phyloP scores from a whole-genome alignment of 73 alveolate species.

The Stentor coeruleus region DNA sequence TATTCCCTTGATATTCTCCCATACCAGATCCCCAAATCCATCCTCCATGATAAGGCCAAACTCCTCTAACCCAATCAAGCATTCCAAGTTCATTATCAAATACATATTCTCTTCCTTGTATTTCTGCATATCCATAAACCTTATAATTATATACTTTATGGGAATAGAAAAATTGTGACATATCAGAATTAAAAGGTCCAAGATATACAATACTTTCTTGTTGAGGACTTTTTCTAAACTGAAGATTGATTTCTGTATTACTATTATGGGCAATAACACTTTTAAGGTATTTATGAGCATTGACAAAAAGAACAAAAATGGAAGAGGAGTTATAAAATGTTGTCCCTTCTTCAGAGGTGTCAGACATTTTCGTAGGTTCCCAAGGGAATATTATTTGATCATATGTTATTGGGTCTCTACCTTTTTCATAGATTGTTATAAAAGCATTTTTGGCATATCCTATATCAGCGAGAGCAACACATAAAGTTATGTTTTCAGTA shows the following conservation, averaged over 20 bases:
- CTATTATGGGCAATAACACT: background rate
- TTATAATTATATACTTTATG: background rate
- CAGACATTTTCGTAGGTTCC: background rate
- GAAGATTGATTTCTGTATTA: background rate
- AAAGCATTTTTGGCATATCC: background rate
- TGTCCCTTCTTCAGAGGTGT: background rate
- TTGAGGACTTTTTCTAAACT: background rate
- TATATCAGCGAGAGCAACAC: background rate
- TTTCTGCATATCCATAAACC: background rate
- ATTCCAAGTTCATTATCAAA: background rate
- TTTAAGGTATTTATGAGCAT: background rate
- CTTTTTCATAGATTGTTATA: conserved; percentile 7
- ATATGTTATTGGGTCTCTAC: background rate
- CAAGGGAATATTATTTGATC: background rate
- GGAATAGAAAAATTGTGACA: background rate
- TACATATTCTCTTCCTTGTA: background rate
- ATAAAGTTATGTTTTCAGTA: background rate
- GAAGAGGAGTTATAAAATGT: background rate
- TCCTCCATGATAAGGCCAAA: conserved; percentile 17
- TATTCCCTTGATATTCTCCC: background rate
- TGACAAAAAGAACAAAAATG: background rate
- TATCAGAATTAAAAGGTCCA: background rate
- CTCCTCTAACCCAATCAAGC: conserved; percentile 16
- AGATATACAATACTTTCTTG: conserved; percentile 7
- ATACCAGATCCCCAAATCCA: conserved; percentile 14